Percentiles rank a stretch among this genome's conserved stretches.
Evolutionary conservation across 768 basidiomycete genomes (phyloP).

Genomic region (Boletus pseudopeckii): DNA sequence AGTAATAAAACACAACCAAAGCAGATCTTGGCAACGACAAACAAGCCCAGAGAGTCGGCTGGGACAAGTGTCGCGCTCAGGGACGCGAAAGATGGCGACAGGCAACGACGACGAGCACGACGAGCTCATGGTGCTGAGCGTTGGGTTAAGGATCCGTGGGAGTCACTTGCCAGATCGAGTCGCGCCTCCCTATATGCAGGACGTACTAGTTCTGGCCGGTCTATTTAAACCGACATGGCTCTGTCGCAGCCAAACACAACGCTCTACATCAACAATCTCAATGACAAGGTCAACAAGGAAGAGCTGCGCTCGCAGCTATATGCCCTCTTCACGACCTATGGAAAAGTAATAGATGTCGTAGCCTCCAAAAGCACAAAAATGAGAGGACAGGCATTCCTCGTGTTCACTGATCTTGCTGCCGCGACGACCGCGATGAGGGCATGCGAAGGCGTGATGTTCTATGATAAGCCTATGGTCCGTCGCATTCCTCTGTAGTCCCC

Average conservation of each 20-base stretch:
- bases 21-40: constrained; percentile 4
- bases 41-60: neutral
- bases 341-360: constrained; percentile 89
- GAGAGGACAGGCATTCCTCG: constrained; percentile 94
- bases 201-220: too few species aligned
- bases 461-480: constrained; percentile 87
- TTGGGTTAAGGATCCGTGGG: constrained; percentile 15
- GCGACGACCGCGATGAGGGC: constrained; percentile 92
- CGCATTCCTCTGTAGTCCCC: constrained; percentile 1
- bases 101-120: constrained; percentile 3
- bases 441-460: constrained; percentile 90
- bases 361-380: constrained; percentile 83
- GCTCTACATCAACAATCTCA: constrained; percentile 90
- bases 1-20: constrained; percentile 30
- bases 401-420: constrained; percentile 86
- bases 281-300: constrained; percentile 88
- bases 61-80: neutral
- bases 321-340: constrained; percentile 89
- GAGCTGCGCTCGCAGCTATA: constrained; percentile 82
- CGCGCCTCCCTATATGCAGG: neutral
- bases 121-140: neutral
- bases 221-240: constrained; percentile 30
- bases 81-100: constrained; percentile 4
- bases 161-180: constrained; percentile 18
- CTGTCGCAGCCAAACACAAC: constrained; percentile 78